A percentile compares a stretch with the other conserved stretches of the same genome.
Evolutionary conservation across 2,329 filamentous ascomycete genomes (phyloP).

Genomic region (Aspergillus hiratsukae): DNA sequence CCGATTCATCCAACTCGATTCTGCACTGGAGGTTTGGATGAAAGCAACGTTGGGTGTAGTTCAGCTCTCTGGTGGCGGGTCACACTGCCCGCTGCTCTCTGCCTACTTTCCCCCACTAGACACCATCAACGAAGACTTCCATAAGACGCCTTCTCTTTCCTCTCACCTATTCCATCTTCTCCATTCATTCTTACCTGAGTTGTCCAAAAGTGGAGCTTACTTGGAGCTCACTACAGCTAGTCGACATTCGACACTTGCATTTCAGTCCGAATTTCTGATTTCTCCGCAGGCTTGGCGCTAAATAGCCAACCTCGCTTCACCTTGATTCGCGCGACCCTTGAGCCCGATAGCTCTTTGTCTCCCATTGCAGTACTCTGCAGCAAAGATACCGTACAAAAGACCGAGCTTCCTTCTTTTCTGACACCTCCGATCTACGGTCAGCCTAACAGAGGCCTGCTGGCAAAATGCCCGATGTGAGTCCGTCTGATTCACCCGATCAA

Average conservation of each 20-base stretch:
- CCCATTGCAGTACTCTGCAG: neutral
- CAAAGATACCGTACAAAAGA: neutral
- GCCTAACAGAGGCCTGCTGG: neutral
- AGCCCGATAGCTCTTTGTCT: constrained; percentile 5
- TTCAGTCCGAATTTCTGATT: constrained; percentile 1
- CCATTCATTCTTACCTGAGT: neutral
- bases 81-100: no score
- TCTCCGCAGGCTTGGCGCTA: constrained; percentile 1
- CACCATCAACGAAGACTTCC: neutral
- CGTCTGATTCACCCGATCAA: neutral
- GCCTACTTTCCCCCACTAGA: neutral
- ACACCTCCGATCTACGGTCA: constrained; percentile 3
- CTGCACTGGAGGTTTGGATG: neutral
- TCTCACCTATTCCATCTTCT: neutral
- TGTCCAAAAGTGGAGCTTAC: neutral
- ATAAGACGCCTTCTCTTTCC: neutral
- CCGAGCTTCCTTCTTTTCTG: neutral
- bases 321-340: constrained; percentile 10
- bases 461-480: constrained; percentile 35
- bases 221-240: neutral
- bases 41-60: neutral
- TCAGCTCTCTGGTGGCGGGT: neutral
- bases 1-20: neutral
- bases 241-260: neutral
- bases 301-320: constrained; percentile 11